Evolutionary conservation across 2,329 filamentous ascomycete genomes (phyloP), one percentile per base, ranked within the genome.

Genomic region (Fusarium tjaetaba): DNA sequence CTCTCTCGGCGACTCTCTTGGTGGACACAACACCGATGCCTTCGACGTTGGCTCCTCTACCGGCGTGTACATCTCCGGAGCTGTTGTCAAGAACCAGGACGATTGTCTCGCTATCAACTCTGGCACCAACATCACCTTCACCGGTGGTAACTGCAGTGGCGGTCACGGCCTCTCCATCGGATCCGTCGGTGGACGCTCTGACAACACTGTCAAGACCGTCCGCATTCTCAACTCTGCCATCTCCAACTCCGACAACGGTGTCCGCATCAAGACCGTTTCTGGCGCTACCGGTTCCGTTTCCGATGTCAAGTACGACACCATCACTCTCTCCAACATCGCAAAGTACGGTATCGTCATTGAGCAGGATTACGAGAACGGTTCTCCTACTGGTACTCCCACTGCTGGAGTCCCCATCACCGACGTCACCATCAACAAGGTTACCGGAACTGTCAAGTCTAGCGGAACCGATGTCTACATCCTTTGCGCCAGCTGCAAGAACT

Each of bases 71-170:
- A 90, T 91, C 69, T 83, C 82, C 24, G 85, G 85, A 42, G 87
- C 87, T 45, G 84, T 82, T 39, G 84, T 91, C 61, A 85, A 88
- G 78, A 91, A 90, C 82, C 89, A 91, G 80, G 89, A 91, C 66
- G 89, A 91, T 76, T 91, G 89, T 73, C 82, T 91, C 13, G 88
- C 89, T 32, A 78, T 88, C 69, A 91, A 89, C 82, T 88, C 86
- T 5, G 86, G 86, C 4, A 83, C 80, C 34, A 80, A 86, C 75
- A 87, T 88, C 69, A 83, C 81, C 57, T 86, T 87, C 78, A 84
- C 79, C 28, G 81, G 79, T 46, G 81, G 84, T 13, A 78, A 80
- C 75, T 87, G 86, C 81, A 83, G 79, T 30, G 83, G 84, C 41
- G 84, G 84, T 6, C 84, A 85, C 66, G 84, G 84, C 39, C 78